Percentiles rank a stretch among this genome's conserved stretches.
These are phyloP conservation scores for Blastocystis sp. DNA, from an alignment of 352 stramenopile genomes.

Conservation along the genomic window DNA sequence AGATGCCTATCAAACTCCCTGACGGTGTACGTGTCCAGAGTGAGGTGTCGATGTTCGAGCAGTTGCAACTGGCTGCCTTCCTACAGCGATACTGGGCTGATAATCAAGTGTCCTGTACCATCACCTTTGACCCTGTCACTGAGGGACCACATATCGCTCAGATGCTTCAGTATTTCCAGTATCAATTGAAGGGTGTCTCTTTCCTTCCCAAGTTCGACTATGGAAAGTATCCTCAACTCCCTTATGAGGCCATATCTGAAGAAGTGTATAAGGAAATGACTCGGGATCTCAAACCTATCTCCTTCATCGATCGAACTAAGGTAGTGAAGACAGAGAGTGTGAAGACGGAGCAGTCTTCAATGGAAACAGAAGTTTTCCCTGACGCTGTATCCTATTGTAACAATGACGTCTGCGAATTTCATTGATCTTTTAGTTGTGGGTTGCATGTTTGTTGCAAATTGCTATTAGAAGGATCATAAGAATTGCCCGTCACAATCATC, in stretches of 20 bases:
- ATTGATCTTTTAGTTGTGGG: not conserved
- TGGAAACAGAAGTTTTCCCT: not conserved
- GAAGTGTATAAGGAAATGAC: slow-evolving; percentile 68
- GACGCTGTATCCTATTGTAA: slow-evolving; percentile 50
- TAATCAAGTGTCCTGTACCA: slow-evolving; percentile 84
- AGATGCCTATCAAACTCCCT: slow-evolving; percentile 79
- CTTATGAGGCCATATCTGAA: slow-evolving; percentile 79
- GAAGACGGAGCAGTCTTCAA: not conserved
- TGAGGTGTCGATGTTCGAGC: slow-evolving; percentile 81
- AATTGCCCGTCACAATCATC: not conserved
- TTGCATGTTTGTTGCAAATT: slow-evolving; percentile 20
- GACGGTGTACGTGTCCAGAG: slow-evolving; percentile 75
- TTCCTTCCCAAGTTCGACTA: slow-evolving; percentile 75
- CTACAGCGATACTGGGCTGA: slow-evolving; percentile 85
- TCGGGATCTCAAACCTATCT: slow-evolving; percentile 48
- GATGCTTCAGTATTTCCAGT: slow-evolving; percentile 82
- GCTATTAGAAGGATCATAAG: not conserved
- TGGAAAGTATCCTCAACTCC: slow-evolving; percentile 79
- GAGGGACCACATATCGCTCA: slow-evolving; percentile 75
- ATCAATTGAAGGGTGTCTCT: slow-evolving; percentile 84
- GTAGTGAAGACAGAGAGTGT: not conserved
- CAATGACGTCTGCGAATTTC: slow-evolving; percentile 48
- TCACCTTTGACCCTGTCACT: slow-evolving; percentile 77
- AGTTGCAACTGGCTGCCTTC: slow-evolving; percentile 81
- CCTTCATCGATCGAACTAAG: slow-evolving; percentile 26